phyloP scores from a whole-genome alignment of 768 basidiomycete species.

The Suillus alpinus region DNA sequence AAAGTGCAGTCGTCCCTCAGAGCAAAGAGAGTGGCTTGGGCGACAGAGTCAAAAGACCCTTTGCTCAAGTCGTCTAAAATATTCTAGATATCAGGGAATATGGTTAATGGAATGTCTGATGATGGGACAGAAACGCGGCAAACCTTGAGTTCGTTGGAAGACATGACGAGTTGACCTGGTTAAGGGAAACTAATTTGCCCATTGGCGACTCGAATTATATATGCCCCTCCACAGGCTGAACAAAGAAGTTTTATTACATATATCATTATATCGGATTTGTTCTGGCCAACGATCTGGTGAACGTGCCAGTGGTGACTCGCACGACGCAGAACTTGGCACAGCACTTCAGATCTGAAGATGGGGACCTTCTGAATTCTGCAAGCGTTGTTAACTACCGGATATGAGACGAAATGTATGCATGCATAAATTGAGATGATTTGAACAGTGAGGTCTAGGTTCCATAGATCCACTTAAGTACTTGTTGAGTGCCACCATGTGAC shows the following conservation, averaged over 20 bases:
- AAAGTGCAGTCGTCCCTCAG: conserved; percentile 15
- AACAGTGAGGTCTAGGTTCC: not conserved
- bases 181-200: not conserved
- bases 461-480: not conserved
- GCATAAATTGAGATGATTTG: not conserved
- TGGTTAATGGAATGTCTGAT: not conserved
- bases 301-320: not conserved
- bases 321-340: not conserved
- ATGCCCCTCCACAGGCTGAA: not conserved
- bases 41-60: conserved; percentile 20
- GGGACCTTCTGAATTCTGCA: not conserved
- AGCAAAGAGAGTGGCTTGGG: conserved; percentile 19
- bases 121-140: conserved; percentile 1
- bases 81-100: not conserved
- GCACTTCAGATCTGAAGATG: not conserved
- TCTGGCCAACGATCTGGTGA: not conserved
- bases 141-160: conserved; percentile 18
- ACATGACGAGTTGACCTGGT: conserved; percentile 10
- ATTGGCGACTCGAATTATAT: not conserved
- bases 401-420: not conserved
- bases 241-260: not conserved
- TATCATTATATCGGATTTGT: not conserved
- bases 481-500: not conserved
- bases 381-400: not conserved
- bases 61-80: conserved; percentile 18